Percentiles rank a stretch among this genome's conserved stretches.
Evolutionary conservation across 2,329 filamentous ascomycete species (phyloP).

Genomic region (Xylaria sp.): DNA sequence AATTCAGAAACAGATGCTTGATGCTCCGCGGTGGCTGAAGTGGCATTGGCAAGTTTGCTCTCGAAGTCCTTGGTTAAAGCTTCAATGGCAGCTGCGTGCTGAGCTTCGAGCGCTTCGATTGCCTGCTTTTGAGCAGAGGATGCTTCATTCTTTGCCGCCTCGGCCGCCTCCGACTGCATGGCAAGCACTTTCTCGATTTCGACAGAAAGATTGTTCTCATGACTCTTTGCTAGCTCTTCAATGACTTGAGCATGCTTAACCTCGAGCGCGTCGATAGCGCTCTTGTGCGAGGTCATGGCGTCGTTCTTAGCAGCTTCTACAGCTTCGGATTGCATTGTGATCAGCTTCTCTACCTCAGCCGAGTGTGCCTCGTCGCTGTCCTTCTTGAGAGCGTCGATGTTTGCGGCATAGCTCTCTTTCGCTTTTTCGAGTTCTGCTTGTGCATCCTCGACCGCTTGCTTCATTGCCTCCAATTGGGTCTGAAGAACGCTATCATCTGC

Average conservation of each 20-base stretch:
- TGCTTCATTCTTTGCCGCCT: slow-evolving; percentile 56
- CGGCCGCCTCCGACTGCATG: slow-evolving; percentile 56
- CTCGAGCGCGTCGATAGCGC: slow-evolving; percentile 53
- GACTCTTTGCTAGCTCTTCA: slow-evolving; percentile 56
- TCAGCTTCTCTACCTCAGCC: slow-evolving; percentile 59
- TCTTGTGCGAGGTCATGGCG: slow-evolving; percentile 45
- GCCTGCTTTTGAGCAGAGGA: slow-evolving; percentile 38
- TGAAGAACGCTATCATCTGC: slow-evolving; percentile 41
- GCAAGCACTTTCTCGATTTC: slow-evolving; percentile 54
- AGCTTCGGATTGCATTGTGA: slow-evolving; percentile 57
- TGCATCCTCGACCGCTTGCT: slow-evolving; percentile 46
- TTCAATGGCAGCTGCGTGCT: slow-evolving; percentile 60
- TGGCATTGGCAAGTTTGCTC: slow-evolving; percentile 43
- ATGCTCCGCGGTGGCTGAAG: slow-evolving; percentile 49
- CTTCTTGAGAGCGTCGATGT: slow-evolving; percentile 56
- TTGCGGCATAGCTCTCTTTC: slow-evolving; percentile 50
- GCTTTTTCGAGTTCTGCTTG: slow-evolving; percentile 51
- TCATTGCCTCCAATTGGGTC: slow-evolving; percentile 47
- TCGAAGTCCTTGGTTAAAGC: slow-evolving; percentile 54
- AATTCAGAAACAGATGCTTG: slow-evolving; percentile 48
- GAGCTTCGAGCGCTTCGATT: slow-evolving; percentile 52
- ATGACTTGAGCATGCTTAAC: slow-evolving; percentile 60
- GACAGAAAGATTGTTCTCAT: slow-evolving; percentile 49
- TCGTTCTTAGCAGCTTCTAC: slow-evolving; percentile 59
- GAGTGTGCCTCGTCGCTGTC: slow-evolving; percentile 55